Base-by-base conservation (phyloP, 129 eudicot genomes). In the Glebionis coronaria region DNA sequence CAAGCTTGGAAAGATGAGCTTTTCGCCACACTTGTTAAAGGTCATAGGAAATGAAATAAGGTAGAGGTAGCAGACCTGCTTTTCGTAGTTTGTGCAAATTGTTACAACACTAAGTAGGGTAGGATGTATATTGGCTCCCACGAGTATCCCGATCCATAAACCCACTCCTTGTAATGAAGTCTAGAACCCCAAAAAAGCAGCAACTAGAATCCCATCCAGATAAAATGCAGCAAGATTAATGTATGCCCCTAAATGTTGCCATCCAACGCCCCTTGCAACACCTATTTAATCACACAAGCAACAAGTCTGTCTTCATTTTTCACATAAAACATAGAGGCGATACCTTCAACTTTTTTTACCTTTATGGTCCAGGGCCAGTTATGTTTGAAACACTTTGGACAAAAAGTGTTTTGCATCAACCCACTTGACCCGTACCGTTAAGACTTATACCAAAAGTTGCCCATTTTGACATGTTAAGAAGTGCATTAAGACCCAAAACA, bases 261-360 rank as follows among this genome's bases (percentile, higher is more conserved):
- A 90, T 12, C 95, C 97, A 10, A 91, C 83, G 29, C 97, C 97
- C 80, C 97, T 83, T 2, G 97, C 90, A 68, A 90, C 84, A 54
- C 97, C 97, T 90, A 49, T n/a, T n/a, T 44, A 14, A 70, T 61
- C 71, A 71, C 23, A 65, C 21, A n/a, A 12, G n/a, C 11, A 65
- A 18, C 10, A 55, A 3, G n/a, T n/a, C n/a, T n/a, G 27, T 49
- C 3, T 16, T n/a, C 40, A 21, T n/a, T n/a, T n/a, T n/a, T n/a
- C n/a, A n/a, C n/a, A n/a, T n/a, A n/a, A n/a, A n/a, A n/a, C n/a
- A n/a, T n/a, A n/a, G n/a, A n/a, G n/a, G n/a, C n/a, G n/a, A n/a
- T n/a, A n/a, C n/a, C n/a, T n/a, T n/a, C n/a, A n/a, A n/a, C n/a
- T n/a, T n/a, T n/a, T n/a, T n/a, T n/a, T n/a, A n/a, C n/a, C n/a